phyloP scores from a whole-genome alignment of 2,329 filamentous ascomycete species.

The Sclerotinia glacialis region DNA sequence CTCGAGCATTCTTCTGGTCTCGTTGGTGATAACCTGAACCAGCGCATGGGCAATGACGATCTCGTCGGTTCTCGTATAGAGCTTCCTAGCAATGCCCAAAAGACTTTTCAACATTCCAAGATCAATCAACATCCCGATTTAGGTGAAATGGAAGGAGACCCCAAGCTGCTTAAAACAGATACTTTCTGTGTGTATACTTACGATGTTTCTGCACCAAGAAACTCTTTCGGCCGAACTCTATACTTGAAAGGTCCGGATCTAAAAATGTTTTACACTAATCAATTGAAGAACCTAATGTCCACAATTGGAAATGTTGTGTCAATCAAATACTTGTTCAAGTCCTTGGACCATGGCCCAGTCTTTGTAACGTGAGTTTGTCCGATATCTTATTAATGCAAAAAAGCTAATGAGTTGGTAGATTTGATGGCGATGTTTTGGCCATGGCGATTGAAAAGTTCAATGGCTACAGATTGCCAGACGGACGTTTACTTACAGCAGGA shows the following conservation, averaged over 20 bases:
- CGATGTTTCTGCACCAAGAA: not conserved
- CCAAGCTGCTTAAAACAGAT: not conserved
- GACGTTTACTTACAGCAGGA: constrained; percentile 4
- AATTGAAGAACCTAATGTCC: constrained; percentile 29
- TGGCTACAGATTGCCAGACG: constrained; percentile 11
- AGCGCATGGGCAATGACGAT: not conserved
- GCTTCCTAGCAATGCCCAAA: constrained; percentile 20
- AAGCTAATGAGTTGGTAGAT: constrained; percentile 4
- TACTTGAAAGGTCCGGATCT: constrained; percentile 24
- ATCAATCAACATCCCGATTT: not conserved
- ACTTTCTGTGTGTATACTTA: constrained; percentile 2
- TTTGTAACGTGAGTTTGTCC: constrained; percentile 32
- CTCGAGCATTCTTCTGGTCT: not conserved
- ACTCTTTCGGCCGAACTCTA: constrained; percentile 21
- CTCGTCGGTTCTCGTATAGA: not conserved
- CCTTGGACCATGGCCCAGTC: constrained; percentile 7
- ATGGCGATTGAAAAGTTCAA: constrained; percentile 17
- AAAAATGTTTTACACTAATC: constrained; percentile 25
- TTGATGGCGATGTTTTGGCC: constrained; percentile 12
- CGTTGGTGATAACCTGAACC: not conserved
- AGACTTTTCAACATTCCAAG: not conserved
- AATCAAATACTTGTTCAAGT: constrained; percentile 26
- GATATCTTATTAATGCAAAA: not conserved
- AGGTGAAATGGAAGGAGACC: constrained; percentile 13
- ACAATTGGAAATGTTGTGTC: constrained; percentile 30